Evolutionary conservation across 1,284 basidiomycete species (phyloP), one percentile per base, ranked within the genome.

Genomic region (Vanrija sp.): DNA sequence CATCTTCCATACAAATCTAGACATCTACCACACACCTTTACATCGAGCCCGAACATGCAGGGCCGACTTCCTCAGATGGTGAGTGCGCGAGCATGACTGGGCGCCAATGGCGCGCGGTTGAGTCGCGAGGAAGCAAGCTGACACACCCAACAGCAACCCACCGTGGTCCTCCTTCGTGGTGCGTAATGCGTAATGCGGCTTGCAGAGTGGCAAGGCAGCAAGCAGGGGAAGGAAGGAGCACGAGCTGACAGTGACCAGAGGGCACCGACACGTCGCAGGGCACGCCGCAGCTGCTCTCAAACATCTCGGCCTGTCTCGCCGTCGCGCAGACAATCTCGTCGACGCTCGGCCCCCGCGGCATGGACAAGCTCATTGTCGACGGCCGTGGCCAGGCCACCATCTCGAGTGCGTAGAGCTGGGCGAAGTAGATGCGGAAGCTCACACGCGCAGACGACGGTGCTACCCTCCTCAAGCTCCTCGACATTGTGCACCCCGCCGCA

Each of bases 251-350:
- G 19, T 20, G 41, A 12, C 19, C 59, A 75, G 90, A 97, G 81
- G 95, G 94, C 70, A 98, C 94, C 62, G 95, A 98, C 77, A 86
- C 89, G 9, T 97, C 93, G 16, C 95, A 98, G 78, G 95, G 95
- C 70, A 92, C 86, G 60, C 85, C 86, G 10, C 95, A 98, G 77
- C 79, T 98, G 48, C 82, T 98, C 44, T 95, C 91, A 54, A 98
- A 98, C 77, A 98, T 98, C 72, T 87, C 88, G 18, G 93, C 93
- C 75, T 96, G 93, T 78, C 83, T 94, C 50, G 89, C 92, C 10
- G 86, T 97, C 63, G 80, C 92, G 47, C 84, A 90, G 69, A 96
- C 89, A 1, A 83, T 97, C 54, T 84, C 96, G 15, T 93, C 86
- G 51, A 98, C 96, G 27, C 84, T 99, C n/a, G 96, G 96, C 16